Evolutionary conservation across 192 early-diverging fungal genomes (phyloP).

Genomic region (Kickxella alabastrina): DNA sequence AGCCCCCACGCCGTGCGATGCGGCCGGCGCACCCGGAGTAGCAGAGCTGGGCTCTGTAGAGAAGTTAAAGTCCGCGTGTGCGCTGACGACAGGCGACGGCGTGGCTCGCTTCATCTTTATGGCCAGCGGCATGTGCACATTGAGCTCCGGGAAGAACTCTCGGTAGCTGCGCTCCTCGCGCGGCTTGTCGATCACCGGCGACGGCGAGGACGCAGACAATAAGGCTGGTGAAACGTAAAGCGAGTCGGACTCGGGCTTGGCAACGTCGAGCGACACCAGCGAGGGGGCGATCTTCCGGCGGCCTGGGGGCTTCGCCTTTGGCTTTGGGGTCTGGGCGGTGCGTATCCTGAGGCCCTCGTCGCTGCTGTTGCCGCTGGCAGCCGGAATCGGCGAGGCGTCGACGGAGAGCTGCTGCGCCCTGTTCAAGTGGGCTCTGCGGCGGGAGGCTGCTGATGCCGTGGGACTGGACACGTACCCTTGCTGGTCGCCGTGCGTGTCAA

Average conservation of each 20-base stretch:
- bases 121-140: conserved; percentile 42
- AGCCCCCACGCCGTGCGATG: background rate
- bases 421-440: conserved; percentile 26
- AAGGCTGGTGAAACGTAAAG: conserved; percentile 3
- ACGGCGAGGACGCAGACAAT: conserved; percentile 2
- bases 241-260: background rate
- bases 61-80: background rate
- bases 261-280: conserved; percentile 5
- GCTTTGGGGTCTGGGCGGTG: background rate
- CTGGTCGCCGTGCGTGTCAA: background rate
- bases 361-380: background rate
- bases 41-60: background rate
- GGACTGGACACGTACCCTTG: conserved; percentile 39
- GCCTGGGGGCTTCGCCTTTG: background rate
- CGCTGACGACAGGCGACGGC: background rate
- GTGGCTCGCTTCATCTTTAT: conserved; percentile 5
- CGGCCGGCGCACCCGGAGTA: background rate
- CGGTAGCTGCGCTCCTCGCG: conserved; percentile 81
- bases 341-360: background rate
- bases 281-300: conserved; percentile 16
- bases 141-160: conserved; percentile 79
- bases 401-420: conserved; percentile 12
- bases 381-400: conserved; percentile 5
- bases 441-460: conserved; percentile 8
- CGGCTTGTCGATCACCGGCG: conserved; percentile 56